phyloP scores from a whole-genome alignment of 78 protist species.

The Cyanophora paradoxa region DNA sequence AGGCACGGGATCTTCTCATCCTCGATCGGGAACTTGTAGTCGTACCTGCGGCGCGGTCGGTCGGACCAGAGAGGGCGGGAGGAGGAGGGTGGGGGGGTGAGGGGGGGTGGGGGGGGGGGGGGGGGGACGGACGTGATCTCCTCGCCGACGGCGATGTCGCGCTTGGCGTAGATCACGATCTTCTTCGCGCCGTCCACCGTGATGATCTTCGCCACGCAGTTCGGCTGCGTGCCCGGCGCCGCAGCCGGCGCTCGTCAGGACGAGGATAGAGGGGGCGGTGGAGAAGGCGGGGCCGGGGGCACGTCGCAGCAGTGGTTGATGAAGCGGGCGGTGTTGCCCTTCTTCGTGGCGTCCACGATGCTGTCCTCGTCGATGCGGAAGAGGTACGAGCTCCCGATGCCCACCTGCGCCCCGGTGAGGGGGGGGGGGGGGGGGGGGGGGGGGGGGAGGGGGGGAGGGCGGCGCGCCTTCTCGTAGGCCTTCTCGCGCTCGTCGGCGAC shows the following conservation, averaged over 20 bases:
- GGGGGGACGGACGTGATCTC: slow-evolving; percentile 5
- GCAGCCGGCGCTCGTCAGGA: too few species aligned
- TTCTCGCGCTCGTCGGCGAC: slow-evolving; percentile 81
- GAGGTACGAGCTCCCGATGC: slow-evolving; percentile 64
- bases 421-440: too few species aligned
- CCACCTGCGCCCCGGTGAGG: too few species aligned
- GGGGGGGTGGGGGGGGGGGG: too few species aligned
- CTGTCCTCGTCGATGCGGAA: slow-evolving; percentile 80
- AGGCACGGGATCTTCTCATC: slow-evolving; percentile 84
- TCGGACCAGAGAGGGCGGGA: neutral
- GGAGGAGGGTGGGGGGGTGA: too few species aligned
- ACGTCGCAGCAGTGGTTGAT: slow-evolving; percentile 93
- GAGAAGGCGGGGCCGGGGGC: neutral
- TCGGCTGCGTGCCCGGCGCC: too few species aligned
- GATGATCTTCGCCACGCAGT: slow-evolving; percentile 84
- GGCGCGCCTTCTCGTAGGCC: slow-evolving; percentile 61
- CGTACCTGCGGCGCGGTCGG: slow-evolving; percentile 75
- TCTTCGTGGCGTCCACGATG: slow-evolving; percentile 90
- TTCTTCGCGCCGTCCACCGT: slow-evolving; percentile 14
- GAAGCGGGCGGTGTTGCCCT: slow-evolving; percentile 89
- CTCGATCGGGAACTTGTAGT: slow-evolving; percentile 90
- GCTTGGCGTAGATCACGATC: slow-evolving; percentile 74
- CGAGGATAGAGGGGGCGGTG: neutral
- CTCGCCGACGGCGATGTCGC: slow-evolving; percentile 73
- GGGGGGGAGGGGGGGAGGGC: too few species aligned